phyloP scores from a whole-genome alignment of 805 yeast genomes.

The Candida peoriensis region DNA sequence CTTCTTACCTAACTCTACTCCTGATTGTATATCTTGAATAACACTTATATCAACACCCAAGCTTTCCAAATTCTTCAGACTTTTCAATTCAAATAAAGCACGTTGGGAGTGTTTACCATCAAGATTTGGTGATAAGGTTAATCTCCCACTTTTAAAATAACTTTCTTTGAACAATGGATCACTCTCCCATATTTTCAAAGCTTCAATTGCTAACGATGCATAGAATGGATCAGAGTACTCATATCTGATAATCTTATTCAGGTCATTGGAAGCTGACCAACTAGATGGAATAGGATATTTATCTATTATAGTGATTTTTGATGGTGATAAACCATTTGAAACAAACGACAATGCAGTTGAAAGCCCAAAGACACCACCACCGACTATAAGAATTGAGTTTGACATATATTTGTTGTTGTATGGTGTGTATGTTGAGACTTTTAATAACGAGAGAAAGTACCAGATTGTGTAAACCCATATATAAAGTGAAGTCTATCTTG shows the following conservation, averaged over 20 bases:
- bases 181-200: slow-evolving; percentile 33
- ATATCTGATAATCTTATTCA: slow-evolving; percentile 43
- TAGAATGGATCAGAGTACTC: slow-evolving; percentile 42
- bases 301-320: slow-evolving; percentile 34
- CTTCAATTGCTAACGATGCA: slow-evolving; percentile 40
- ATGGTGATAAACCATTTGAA: slow-evolving; percentile 16
- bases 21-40: slow-evolving; percentile 26
- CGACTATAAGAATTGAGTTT: slow-evolving; percentile 22
- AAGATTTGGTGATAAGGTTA: slow-evolving; percentile 28
- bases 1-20: slow-evolving; percentile 26
- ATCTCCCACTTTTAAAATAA: slow-evolving; percentile 38
- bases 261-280: slow-evolving; percentile 43
- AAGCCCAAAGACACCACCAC: slow-evolving; percentile 44
- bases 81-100: slow-evolving; percentile 31
- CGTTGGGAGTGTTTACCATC: slow-evolving; percentile 30
- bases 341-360: slow-evolving; percentile 37
- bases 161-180: slow-evolving; percentile 29
- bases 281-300: slow-evolving; percentile 38
- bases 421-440: too few species aligned
- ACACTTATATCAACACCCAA: slow-evolving; percentile 21
- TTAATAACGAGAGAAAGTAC: too few species aligned
- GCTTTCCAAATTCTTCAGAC: slow-evolving; percentile 30
- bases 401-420: background rate
- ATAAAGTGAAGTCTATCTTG: too few species aligned
- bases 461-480: too few species aligned